Base-by-base conservation (phyloP, 2,329 filamentous ascomycete species). In the Cladophialophora chaetospira region DNA sequence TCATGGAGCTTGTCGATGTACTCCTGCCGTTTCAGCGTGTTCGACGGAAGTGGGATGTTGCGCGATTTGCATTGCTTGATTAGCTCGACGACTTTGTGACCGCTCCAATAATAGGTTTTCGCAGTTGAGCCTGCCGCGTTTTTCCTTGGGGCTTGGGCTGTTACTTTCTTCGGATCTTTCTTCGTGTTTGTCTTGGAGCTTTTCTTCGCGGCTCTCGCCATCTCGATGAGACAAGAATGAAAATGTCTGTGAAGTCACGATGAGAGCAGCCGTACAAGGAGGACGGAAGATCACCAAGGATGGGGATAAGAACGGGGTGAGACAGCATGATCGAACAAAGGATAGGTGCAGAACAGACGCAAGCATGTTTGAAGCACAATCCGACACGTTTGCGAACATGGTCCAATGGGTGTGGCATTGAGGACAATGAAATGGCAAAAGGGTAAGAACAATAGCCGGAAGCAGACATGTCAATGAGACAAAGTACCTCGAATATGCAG, bases 241-340 rank as follows among this genome's bases (percentile, higher is more conserved):
- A 11, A 23, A 23, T 28, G 9, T 23, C 6, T 23, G 29, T 42
- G 15, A 23, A 44, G 28, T 43, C 17, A 26, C 15, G 15, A 23
- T 26, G 40, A 46, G 13, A 33, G 10, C 10, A 19, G 35, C 26
- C 42, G 38, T 23, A 47, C 40, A 45, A 45, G 31, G 29, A 35
- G 40, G 40, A 47, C 23, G 23, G 23, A 31, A 17, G 19, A 45
- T 19, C 42, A 28, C 21, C 23, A 6, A 21, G 36, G 6, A 3
- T 9, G 25, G 36, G 48, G 28, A 40, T 42, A 42, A 42, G 48
- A 40, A 43, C 25, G 35, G 42, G 42, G 42, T 44, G 29, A 50
- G 21, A 31, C 9, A 25, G 42, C 21, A 31, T 26, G 33, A 11
- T 26, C 40, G n/a, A 23, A 56, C 53, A 56, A 56, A 50, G 47